phyloP scores from a whole-genome alignment of 352 stramenopile genomes.

The Nothophytophthora sp. region DNA sequence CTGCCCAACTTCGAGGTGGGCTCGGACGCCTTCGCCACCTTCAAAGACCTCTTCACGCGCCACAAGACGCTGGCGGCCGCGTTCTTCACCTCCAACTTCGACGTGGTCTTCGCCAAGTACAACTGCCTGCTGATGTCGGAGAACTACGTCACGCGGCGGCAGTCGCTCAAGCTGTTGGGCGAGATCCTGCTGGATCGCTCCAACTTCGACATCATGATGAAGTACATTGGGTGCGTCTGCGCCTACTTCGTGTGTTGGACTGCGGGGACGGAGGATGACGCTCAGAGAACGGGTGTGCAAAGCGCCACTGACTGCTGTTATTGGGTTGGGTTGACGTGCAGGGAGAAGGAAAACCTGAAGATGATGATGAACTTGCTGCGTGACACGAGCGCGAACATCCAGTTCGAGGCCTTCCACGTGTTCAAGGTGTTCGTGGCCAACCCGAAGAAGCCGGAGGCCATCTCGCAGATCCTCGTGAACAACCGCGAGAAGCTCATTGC shows the following conservation, averaged over 20 bases:
- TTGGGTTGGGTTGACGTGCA: slow-evolving; percentile 17
- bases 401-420: slow-evolving; percentile 99
- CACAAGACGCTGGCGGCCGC: slow-evolving; percentile 86
- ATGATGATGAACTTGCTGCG: slow-evolving; percentile 98
- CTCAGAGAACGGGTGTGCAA: too few relatives aligned
- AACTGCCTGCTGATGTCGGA: slow-evolving; percentile 87
- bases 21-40: slow-evolving; percentile 90
- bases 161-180: slow-evolving; percentile 97
- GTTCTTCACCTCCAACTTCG: slow-evolving; percentile 86
- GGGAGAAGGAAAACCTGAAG: slow-evolving; percentile 95
- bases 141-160: slow-evolving; percentile 97
- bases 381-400: slow-evolving; percentile 97
- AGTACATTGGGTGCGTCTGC: slow-evolving; percentile 90
- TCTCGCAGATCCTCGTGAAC: slow-evolving; percentile 96
- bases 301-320: slow-evolving; percentile 6
- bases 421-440: slow-evolving; percentile 99
- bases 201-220: slow-evolving; percentile 99
- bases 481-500: slow-evolving; percentile 98
- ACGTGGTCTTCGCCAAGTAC: slow-evolving; percentile 88
- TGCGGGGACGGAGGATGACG: too few relatives aligned
- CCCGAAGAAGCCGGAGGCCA: slow-evolving; percentile 95
- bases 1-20: slow-evolving; percentile 92
- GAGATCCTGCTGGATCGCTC: slow-evolving; percentile 96
- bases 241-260: too few relatives aligned
- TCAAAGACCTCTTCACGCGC: slow-evolving; percentile 88